Evolutionary conservation across 176 grass and related monocot species (phyloP).

Genomic region (Ananas comosus): DNA sequence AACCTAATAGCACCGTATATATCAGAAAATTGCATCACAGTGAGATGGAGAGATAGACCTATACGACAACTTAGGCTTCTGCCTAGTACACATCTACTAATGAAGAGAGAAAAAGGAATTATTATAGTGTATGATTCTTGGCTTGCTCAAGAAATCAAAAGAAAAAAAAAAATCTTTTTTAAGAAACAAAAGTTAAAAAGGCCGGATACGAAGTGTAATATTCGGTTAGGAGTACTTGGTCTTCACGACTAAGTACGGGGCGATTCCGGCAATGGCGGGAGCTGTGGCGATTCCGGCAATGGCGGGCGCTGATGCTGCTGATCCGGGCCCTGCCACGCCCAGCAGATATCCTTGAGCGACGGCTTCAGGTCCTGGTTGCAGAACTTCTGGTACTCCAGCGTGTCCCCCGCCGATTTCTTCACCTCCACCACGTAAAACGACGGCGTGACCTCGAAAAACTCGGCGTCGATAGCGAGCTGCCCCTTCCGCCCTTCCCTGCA

Average conservation of each 20-base stretch:
- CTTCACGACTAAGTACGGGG: not conserved
- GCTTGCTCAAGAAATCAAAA: too few species aligned
- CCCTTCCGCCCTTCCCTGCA: slow-evolving; percentile 73
- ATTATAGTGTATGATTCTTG: too few species aligned
- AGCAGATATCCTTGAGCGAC: slow-evolving; percentile 73
- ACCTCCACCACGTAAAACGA: slow-evolving; percentile 72
- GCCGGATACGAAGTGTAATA: too few species aligned
- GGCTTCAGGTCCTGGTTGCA: slow-evolving; percentile 67
- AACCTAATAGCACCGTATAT: too few species aligned
- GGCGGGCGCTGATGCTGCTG: slow-evolving; percentile 38
- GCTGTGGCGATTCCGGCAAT: slow-evolving; percentile 28
- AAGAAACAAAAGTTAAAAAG: too few species aligned
- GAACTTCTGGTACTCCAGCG: slow-evolving; percentile 76
- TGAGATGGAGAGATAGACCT: too few species aligned
- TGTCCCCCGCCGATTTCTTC: slow-evolving; percentile 86
- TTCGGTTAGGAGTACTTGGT: too few species aligned
- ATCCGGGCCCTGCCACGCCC: slow-evolving; percentile 30
- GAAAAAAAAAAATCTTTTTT: too few species aligned
- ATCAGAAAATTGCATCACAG: too few species aligned
- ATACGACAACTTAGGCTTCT: too few species aligned
- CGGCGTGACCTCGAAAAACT: slow-evolving; percentile 77
- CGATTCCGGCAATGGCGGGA: slow-evolving; percentile 30
- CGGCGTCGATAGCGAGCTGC: slow-evolving; percentile 64
- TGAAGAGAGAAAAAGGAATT: too few species aligned
- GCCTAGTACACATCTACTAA: too few species aligned